phyloP scores from a whole-genome alignment of 495 filamentous ascomycete species.

The Corynascus novoguineensis region DNA sequence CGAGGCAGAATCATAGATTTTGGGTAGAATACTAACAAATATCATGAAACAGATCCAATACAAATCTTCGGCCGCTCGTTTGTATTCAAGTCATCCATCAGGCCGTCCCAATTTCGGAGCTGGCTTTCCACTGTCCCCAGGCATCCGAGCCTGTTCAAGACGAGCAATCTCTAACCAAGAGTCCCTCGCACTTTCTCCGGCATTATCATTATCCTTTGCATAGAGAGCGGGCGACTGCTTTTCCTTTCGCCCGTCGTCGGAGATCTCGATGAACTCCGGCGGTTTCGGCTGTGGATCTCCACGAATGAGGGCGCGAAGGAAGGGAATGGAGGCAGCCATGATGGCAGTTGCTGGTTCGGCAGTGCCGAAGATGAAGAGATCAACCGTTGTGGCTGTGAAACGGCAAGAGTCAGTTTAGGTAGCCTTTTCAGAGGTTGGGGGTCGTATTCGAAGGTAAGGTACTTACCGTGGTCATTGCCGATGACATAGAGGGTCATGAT shows the following conservation, averaged over 20 bases:
- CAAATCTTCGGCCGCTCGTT: no score
- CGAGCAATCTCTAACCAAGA: background rate
- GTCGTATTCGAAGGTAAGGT: no score
- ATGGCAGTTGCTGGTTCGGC: conserved; percentile 11
- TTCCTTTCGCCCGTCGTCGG: background rate
- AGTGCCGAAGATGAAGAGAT: conserved; percentile 13
- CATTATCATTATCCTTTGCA: no score
- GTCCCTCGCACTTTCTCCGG: background rate
- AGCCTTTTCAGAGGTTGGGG: background rate
- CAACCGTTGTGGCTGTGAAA: conserved; percentile 4
- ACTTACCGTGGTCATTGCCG: conserved; percentile 10
- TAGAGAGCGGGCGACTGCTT: background rate
- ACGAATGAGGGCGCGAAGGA: conserved; percentile 1
- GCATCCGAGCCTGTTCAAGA: background rate
- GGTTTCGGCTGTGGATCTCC: background rate
- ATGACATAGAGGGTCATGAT: conserved; percentile 8
- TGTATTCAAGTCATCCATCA: background rate
- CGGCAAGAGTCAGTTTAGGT: no score
- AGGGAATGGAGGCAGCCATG: conserved; percentile 7
- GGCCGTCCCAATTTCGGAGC: background rate
- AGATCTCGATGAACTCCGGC: background rate
- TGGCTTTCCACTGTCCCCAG: background rate
- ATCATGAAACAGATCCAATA: no score
- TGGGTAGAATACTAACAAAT: no score
- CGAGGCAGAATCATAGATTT: no score